Conservation (phyloP, 371 early-diverging fungal species). For the Lichtheimia ornata region DNA sequence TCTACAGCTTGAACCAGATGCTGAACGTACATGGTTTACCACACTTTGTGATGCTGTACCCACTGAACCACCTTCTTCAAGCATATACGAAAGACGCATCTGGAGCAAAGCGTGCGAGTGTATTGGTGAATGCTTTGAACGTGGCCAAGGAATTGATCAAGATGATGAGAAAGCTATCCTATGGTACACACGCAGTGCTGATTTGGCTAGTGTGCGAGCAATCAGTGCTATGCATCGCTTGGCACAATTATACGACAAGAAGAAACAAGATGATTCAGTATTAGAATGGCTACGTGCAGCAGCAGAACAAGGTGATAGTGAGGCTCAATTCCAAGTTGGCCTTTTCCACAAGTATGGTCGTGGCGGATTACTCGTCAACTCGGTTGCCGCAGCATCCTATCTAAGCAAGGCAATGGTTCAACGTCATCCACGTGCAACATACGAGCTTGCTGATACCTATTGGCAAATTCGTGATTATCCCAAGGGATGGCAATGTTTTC, state of each 20-base stretch:
- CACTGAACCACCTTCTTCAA: not conserved
- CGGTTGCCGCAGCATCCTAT: slow-evolving; percentile 28
- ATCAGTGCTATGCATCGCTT: slow-evolving; percentile 7
- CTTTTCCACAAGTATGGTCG: slow-evolving; percentile 31
- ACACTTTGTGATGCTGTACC: not conserved
- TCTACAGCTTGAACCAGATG: not conserved
- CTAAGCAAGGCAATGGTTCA: slow-evolving; percentile 31
- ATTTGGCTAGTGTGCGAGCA: not conserved
- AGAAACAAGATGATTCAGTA: not conserved
- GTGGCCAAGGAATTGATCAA: slow-evolving; percentile 5
- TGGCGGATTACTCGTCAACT: slow-evolving; percentile 23
- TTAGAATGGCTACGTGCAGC: slow-evolving; percentile 15
- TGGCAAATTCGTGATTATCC: slow-evolving; percentile 21
- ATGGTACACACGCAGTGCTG: slow-evolving; percentile 11
- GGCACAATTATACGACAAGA: not conserved
- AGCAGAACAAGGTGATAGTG: slow-evolving; percentile 14
- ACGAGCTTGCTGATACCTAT: slow-evolving; percentile 26
- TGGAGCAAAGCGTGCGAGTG: slow-evolving; percentile 5
- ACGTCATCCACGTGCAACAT: slow-evolving; percentile 32
- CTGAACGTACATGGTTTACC: not conserved
- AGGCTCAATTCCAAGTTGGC: slow-evolving; percentile 33
- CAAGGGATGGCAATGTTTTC: slow-evolving; percentile 26
- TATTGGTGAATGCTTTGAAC: slow-evolving; percentile 21
- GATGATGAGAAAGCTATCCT: slow-evolving; percentile 5
- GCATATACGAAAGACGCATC: not conserved